Evolutionary conservation across 2,329 filamentous ascomycete genomes (phyloP), one percentile per base, ranked within the genome.

Genomic region (Penicillium hesseltinei): DNA sequence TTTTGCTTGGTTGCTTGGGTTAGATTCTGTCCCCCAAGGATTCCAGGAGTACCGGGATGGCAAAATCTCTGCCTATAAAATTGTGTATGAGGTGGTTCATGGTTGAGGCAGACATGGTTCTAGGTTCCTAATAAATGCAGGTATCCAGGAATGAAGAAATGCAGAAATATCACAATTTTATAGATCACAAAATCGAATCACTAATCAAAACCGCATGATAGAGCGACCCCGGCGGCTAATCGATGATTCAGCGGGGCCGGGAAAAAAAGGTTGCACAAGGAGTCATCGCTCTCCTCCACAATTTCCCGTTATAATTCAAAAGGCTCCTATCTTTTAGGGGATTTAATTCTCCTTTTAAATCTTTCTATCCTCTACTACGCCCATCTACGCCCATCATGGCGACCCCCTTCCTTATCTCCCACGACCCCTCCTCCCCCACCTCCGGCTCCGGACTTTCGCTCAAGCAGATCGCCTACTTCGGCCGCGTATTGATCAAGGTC

Each of bases 401-500:
- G 36, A 73, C 75, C 44, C 74, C 73, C 17, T 73, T 77, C 62
- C 69, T 79, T 54, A 67, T 79, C 63, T 76, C 74, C 45, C 62
- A 73, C 54, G 70, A 76, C 69, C 69, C 75, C 68, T 69, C 77
- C 61, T 71, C 76, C 61, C 65, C 79, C 60, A 66, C 78, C 40
- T 74, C 77, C 53, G 83, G 82, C 38, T 74, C 77, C 53, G 83
- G 83, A 56, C 78, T 86, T 55, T 74, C 77, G 48, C 71, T 82
- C 46, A 75, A 81, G 57, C 76, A 80, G 59, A 79, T 88, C 62
- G 80, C 84, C 33, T 86, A 83, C 71, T 77, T 88, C 53, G 83
- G 83, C 62, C 80, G 80, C 56, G 80, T 85, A 56, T 82, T 85
- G 65, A 74, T 84, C 54, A 78, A 77, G 62, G 79, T 82, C 56